Evolutionary conservation across 2,329 filamentous ascomycete species (phyloP), one percentile per base, ranked within the genome.

Genomic region (Xylariaceae sp.): DNA sequence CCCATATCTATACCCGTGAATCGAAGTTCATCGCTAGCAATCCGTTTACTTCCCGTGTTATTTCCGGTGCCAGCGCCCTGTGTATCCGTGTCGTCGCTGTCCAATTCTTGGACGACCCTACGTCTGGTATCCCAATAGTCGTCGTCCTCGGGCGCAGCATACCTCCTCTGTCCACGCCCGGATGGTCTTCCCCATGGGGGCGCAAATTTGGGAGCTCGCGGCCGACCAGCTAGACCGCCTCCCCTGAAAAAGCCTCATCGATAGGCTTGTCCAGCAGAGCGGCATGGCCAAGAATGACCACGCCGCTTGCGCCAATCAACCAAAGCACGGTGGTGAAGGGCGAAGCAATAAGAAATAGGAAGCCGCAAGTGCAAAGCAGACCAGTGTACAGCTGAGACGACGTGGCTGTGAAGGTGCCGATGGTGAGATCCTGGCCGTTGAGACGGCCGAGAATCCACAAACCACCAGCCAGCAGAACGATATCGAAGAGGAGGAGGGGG

Each of bases 141-240:
- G 44, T 59, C 57, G 45, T 68, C 69, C 57, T 67, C 65, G 66
- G 71, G 73, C 66, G 70, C 73, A 54, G 71, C 67, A 59, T 70
- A 68, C 67, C 70, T 78, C 72, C 76, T 78, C 74, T 77, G 74
- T 69, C 74, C 79, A 76, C 81, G 85, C 85, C 87, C 85, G 77
- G 87, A 85, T 92, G 88, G 88, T 96, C 90, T 96, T 96, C 89
- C 90, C 90, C 86, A 89, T 79, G 74, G 83, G 86, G 89, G 88
- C 88, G 84, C 82, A 76, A 67, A 70, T 81, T 82, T 75, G 78
- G 89, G 90, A 95, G 89, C 84, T 92, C 85, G 92, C 92, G 90
- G 90, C 88, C 90, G 92, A 97, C 89, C 89, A 94, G 78, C 82
- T 97, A 98, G 85, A 98, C 92, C 89, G 92, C 90, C 90, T 98